These are phyloP conservation scores for Brassica rapa DNA, from an alignment of 345 rosid species.

Conservation along the genomic window DNA sequence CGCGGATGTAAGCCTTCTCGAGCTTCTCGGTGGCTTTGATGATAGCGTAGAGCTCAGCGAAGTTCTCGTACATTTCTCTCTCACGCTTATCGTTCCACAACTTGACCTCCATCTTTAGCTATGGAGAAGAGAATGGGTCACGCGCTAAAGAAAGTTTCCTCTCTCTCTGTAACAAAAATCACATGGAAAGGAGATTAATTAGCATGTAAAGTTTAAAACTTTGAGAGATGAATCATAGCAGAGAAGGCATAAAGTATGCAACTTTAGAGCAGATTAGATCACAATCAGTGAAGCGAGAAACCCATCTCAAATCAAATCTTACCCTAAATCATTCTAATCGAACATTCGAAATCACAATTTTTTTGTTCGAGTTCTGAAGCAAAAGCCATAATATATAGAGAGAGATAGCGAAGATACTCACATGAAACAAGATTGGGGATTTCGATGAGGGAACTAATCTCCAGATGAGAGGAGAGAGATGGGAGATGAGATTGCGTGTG, in stretches of 20 bases:
- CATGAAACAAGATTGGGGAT: constrained; percentile 50
- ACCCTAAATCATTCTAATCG: constrained; percentile 42
- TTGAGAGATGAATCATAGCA: not conserved
- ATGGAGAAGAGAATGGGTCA: constrained; percentile 98
- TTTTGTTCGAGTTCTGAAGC: not conserved
- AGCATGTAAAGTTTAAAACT: not conserved
- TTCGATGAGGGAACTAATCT: constrained; percentile 41
- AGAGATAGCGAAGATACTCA: constrained; percentile 22
- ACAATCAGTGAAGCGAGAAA: constrained; percentile 6
- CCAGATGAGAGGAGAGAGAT: constrained; percentile 40
- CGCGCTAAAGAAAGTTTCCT: constrained; percentile 70
- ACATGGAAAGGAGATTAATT: not conserved
- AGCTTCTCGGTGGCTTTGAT: constrained; percentile 97
- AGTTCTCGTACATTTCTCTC: constrained; percentile 95
- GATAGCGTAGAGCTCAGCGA: constrained; percentile 92
- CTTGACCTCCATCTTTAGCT: constrained; percentile 82
- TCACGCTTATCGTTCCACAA: constrained; percentile 96
- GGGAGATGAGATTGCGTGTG: constrained; percentile 52
- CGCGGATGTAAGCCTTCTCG: constrained; percentile 89
- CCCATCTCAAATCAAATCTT: not conserved
- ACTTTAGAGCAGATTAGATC: not conserved
- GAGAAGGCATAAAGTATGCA: constrained; percentile 10
- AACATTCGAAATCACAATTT: not conserved
- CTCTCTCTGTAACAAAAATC: not conserved
- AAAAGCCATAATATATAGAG: not conserved